Evolutionary conservation across 2,329 filamentous ascomycete genomes (phyloP).

Genomic region (Penicillium capsulatum): DNA sequence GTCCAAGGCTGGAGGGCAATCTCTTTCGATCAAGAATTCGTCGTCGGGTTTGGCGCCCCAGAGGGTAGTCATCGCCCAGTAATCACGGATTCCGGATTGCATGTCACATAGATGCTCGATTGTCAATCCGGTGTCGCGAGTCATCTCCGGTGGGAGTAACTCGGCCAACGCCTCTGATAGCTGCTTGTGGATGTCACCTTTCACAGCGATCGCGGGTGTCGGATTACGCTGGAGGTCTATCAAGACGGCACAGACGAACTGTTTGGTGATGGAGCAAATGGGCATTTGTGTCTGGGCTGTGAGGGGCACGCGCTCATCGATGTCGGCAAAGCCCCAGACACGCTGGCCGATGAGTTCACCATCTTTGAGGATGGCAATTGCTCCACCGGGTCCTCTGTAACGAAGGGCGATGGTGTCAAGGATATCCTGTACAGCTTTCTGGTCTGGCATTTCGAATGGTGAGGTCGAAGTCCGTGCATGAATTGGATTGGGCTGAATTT

Average conservation of each 20-base stretch:
- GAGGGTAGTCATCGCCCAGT: slow-evolving; percentile 45
- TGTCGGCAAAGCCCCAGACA: slow-evolving; percentile 45
- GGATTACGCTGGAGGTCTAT: slow-evolving; percentile 35
- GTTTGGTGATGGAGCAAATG: slow-evolving; percentile 49
- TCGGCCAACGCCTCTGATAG: slow-evolving; percentile 27
- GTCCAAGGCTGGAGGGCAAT: slow-evolving; percentile 28
- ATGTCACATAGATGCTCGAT: slow-evolving; percentile 40
- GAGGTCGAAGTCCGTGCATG: too few species aligned
- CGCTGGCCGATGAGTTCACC: slow-evolving; percentile 39
- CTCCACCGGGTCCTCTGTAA: slow-evolving; percentile 42
- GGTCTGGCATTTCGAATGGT: too few species aligned
- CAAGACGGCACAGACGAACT: slow-evolving; percentile 41
- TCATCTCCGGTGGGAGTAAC: slow-evolving; percentile 24
- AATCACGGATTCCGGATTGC: slow-evolving; percentile 46
- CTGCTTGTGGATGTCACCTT: slow-evolving; percentile 29
- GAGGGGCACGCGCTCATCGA: slow-evolving; percentile 38
- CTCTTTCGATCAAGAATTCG: slow-evolving; percentile 35
- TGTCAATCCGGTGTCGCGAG: slow-evolving; percentile 29
- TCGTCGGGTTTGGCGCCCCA: slow-evolving; percentile 43
- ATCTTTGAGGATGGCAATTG: slow-evolving; percentile 42
- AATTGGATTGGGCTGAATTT: too few species aligned
- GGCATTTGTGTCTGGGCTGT: slow-evolving; percentile 37
- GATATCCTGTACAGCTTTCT: slow-evolving; percentile 11
- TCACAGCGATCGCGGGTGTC: slow-evolving; percentile 25
- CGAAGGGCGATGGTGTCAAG: slow-evolving; percentile 18